phyloP scores from a whole-genome alignment of 75 land plant genomes.

The Azolla pinnata region DNA sequence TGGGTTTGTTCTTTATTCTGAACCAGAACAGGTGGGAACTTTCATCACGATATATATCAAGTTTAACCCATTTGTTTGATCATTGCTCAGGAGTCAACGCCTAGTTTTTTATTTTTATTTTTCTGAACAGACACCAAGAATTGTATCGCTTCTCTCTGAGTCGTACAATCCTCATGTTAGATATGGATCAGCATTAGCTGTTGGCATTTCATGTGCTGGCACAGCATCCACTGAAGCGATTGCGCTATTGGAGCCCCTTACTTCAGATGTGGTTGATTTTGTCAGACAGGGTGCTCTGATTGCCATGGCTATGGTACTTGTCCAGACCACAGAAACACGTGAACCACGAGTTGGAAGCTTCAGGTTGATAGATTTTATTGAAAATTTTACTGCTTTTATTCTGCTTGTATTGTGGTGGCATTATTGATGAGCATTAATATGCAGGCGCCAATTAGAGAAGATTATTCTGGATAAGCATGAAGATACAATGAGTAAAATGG shows the following conservation, averaged over 20 bases:
- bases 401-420: not conserved
- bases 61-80: too few relatives aligned
- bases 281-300: constrained; percentile 98
- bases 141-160: constrained; percentile 87
- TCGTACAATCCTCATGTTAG: constrained; percentile 97
- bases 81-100: not conserved
- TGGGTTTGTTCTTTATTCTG: constrained; percentile 92
- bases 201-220: constrained; percentile 98
- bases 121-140: constrained; percentile 75
- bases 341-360: constrained; percentile 88
- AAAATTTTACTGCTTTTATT: not conserved
- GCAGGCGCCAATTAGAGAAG: constrained; percentile 87
- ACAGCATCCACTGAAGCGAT: constrained; percentile 91
- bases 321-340: constrained; percentile 82
- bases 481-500: constrained; percentile 99
- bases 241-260: constrained; percentile 87
- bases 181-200: constrained; percentile 97
- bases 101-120: not conserved
- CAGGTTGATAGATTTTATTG: constrained; percentile 28
- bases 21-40: constrained; percentile 95
- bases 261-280: constrained; percentile 97
- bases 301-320: constrained; percentile 98
- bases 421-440: not conserved
- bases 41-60: too few relatives aligned
- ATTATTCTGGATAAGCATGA: constrained; percentile 96